Evolutionary conservation across 768 basidiomycete species (phyloP), one percentile per base, ranked within the genome.

Genomic region (Mycena rosella): DNA sequence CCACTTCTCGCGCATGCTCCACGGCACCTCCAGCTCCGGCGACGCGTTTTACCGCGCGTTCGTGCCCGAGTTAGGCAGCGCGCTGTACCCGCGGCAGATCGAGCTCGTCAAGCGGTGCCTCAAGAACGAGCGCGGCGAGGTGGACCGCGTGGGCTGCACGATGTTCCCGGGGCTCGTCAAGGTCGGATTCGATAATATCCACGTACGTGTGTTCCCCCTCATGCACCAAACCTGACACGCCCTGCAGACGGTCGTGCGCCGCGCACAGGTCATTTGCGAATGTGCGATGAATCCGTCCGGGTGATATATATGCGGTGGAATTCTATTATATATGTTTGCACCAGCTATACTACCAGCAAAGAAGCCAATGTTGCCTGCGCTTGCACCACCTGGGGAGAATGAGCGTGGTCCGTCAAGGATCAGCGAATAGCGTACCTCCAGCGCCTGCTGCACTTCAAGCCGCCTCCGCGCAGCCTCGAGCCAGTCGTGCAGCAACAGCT

Each of bases 81-180:
- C 85, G 8, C 83, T 96, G n/a, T 87, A 87, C 69, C 90, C 95
- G 10, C 81, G 87, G 38, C 92, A 95, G 77, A 91, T 96, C 63
- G 95, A 96, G 76, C 87, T 96, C 47, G 88, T 95, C 49, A 93
- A 94, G 77, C 83, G 94, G 30, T 96, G 95, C 79, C 75, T 92
- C 72, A 89, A 83, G 72, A 92, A 89, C 69, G 95, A 96, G 77
- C 78, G 85, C 34, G 91, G 92, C 8, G 91, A 95, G 54, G 74
- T 81, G 3, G 93, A 95, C 72, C 82, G 86, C 14, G 93, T 96
- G 5, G 95, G 95, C 14, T 89, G 93, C 5, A 94, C 94, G 0
- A 88, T 96, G 69, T 96, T 96, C 77, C 94, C 94, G 3, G 95
- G 95, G 3, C 83, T 96, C 30, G 95, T 95, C 59, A 96, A 96